Conservation (phyloP, 768 basidiomycete genomes). For the Auricularia sp. region DNA sequence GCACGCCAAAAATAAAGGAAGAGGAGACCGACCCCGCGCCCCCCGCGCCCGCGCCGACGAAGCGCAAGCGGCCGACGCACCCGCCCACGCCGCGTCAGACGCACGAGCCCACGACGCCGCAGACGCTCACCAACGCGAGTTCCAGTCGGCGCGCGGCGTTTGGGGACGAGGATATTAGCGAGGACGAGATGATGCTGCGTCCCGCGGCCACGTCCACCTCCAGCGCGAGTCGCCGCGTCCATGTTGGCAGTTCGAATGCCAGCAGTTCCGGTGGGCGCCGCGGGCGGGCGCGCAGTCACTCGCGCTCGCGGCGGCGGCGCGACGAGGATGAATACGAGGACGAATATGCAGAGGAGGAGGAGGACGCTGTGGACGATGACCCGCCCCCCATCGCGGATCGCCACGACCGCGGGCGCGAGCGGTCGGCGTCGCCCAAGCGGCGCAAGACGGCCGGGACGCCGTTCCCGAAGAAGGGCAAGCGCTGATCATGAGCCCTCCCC, state of each 20-base stretch:
- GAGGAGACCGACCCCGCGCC: background rate
- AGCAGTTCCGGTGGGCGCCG: too few species aligned
- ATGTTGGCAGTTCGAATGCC: too few species aligned
- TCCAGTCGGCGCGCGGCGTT: background rate
- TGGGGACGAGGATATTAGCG: background rate
- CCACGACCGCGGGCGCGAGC: background rate
- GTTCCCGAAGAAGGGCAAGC: background rate
- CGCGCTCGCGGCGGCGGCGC: too few species aligned
- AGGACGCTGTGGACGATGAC: too few species aligned
- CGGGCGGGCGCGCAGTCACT: too few species aligned
- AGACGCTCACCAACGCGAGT: background rate
- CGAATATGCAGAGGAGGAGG: too few species aligned
- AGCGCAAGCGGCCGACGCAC: background rate
- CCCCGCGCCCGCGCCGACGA: background rate
- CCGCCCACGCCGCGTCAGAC: background rate
- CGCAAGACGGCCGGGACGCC: background rate
- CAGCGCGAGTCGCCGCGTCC: too few species aligned
- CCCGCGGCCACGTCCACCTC: background rate
- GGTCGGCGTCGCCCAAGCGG: too few species aligned
- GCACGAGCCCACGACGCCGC: background rate
- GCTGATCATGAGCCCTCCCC: too few species aligned
- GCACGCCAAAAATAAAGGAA: background rate
- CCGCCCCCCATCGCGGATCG: too few species aligned
- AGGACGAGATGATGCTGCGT: background rate
- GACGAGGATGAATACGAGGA: too few species aligned